These are phyloP conservation scores for Leishmania amazonensis DNA, from an alignment of 208 protist genomes.

Conservation along the genomic window DNA sequence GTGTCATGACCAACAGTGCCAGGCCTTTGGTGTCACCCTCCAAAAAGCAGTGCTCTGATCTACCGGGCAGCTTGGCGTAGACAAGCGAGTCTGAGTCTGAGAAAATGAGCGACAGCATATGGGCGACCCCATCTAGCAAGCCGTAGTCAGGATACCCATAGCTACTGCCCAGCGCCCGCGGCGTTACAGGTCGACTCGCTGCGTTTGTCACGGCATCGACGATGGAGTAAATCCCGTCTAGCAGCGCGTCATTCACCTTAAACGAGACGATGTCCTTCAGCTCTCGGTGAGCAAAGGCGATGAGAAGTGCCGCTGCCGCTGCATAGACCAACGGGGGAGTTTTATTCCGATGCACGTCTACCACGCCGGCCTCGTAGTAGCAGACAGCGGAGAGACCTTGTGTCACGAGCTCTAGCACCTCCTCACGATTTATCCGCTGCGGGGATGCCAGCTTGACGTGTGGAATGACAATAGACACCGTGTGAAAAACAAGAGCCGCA, in stretches of 20 bases:
- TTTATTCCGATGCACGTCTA: constrained; percentile 29
- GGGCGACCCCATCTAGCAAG: constrained; percentile 88
- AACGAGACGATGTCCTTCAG: constrained; percentile 83
- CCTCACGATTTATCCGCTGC: constrained; percentile 75
- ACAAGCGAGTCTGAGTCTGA: constrained; percentile 70
- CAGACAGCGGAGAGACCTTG: constrained; percentile 64
- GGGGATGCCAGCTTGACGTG: constrained; percentile 88
- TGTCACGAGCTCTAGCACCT: constrained; percentile 62
- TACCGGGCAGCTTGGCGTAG: constrained; percentile 40
- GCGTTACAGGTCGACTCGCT: constrained; percentile 38
- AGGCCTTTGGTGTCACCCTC: constrained; percentile 59
- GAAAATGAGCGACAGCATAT: constrained; percentile 88
- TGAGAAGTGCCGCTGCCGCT: constrained; percentile 69
- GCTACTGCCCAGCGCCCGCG: constrained; percentile 77
- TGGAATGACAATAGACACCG: constrained; percentile 73
- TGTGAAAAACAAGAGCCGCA: constrained; percentile 74
- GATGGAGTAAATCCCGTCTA: constrained; percentile 53
- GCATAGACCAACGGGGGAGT: constrained; percentile 62
- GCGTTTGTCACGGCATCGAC: constrained; percentile 39
- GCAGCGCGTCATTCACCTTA: constrained; percentile 48
- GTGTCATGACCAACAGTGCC: constrained; percentile 49
- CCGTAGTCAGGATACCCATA: constrained; percentile 91
- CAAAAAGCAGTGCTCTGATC: constrained; percentile 41
- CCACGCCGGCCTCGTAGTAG: constrained; percentile 44
- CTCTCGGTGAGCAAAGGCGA: constrained; percentile 82